Evolutionary conservation across 140 eudicot genomes (phyloP), one percentile per base, ranked within the genome.

Genomic region (Anethum foeniculum): DNA sequence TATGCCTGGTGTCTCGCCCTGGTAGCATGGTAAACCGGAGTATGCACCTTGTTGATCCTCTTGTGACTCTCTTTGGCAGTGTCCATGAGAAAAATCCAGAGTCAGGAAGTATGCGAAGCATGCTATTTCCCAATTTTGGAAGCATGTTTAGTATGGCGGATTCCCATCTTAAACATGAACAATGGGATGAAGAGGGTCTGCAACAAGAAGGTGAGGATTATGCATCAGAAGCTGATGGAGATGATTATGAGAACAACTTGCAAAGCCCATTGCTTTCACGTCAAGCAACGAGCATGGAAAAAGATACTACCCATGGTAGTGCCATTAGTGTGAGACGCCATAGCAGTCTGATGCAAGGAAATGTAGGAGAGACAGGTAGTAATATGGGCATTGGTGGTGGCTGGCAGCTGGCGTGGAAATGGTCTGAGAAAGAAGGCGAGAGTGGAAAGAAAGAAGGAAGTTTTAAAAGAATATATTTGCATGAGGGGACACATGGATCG

Each of bases 321-420:
- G 36, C 65, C 39, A 10, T 81, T 34, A 82, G 44, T 46, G 78
- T 85, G 82, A 72, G 80, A 36, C 52, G 41, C 34, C 80, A 77
- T 77, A 77, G 81, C 58, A 78, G 81, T 69, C 52, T 78, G 56
- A 19, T 85, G 81, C 84, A 65, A 16, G 83, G 73, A 77, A 82
- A 71, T 81, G 71, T 86, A 21, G 82, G 87, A 79, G 98, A 94
- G 52, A 83, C 86, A 77, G 79, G 81, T 51, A 83, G 75, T 56
- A 85, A 94, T 32, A 82, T 87, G 88, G 99, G 95, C 47, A 94
- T 94, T 49, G 99, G 99, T 64, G 99, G 97, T 72, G 99, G 99
- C 77, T 95, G 97, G 99, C 97, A 92, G 84, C 84, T 95, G 71
- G 97, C 97, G 0, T 95, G 90, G 56, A 86, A 89, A 60, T 62